Evolutionary conservation across 2,329 filamentous ascomycete species (phyloP).

Genomic region (Cucurbitaria berberidis): DNA sequence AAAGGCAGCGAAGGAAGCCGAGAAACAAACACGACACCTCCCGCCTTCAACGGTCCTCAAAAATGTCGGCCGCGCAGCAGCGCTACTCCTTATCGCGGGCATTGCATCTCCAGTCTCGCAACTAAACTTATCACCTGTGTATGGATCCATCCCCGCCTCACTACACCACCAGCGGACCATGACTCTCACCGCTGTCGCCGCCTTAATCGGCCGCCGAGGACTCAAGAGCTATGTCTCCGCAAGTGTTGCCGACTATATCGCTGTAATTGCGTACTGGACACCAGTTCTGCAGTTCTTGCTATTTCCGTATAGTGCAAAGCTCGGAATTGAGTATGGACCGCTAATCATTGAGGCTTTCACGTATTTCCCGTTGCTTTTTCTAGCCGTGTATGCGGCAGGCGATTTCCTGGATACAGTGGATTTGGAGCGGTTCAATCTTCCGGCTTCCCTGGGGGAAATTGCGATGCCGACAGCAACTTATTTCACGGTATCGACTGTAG

Average conservation of each 20-base stretch:
- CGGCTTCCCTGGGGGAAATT: slow-evolving; percentile 66
- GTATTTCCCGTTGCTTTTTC: slow-evolving; percentile 61
- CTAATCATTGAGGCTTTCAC: slow-evolving; percentile 75
- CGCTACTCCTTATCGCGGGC: slow-evolving; percentile 64
- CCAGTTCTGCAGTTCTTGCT: slow-evolving; percentile 75
- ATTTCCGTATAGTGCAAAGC: slow-evolving; percentile 67
- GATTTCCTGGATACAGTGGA: slow-evolving; percentile 67
- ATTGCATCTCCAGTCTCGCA: slow-evolving; percentile 74
- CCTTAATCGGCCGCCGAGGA: slow-evolving; percentile 71
- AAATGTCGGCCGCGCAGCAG: slow-evolving; percentile 42
- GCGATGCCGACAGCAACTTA: slow-evolving; percentile 71
- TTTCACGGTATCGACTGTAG: slow-evolving; percentile 62
- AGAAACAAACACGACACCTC: slow-evolving; percentile 29
- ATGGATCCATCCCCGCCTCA: slow-evolving; percentile 79
- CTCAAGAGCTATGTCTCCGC: slow-evolving; percentile 59
- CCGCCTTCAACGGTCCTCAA: slow-evolving; percentile 33
- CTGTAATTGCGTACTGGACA: slow-evolving; percentile 76
- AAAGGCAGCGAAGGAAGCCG: slow-evolving; percentile 36
- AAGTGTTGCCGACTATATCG: slow-evolving; percentile 62
- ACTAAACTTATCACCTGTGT: slow-evolving; percentile 81
- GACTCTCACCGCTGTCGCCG: slow-evolving; percentile 70
- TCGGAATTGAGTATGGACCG: slow-evolving; percentile 77
- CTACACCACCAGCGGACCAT: slow-evolving; percentile 73
- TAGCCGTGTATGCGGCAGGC: slow-evolving; percentile 48
- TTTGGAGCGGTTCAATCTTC: slow-evolving; percentile 61